These are phyloP conservation scores for Pseudopyrenochaeta lycopersici DNA, from an alignment of 2,329 filamentous ascomycete genomes.

Conservation along the genomic window DNA sequence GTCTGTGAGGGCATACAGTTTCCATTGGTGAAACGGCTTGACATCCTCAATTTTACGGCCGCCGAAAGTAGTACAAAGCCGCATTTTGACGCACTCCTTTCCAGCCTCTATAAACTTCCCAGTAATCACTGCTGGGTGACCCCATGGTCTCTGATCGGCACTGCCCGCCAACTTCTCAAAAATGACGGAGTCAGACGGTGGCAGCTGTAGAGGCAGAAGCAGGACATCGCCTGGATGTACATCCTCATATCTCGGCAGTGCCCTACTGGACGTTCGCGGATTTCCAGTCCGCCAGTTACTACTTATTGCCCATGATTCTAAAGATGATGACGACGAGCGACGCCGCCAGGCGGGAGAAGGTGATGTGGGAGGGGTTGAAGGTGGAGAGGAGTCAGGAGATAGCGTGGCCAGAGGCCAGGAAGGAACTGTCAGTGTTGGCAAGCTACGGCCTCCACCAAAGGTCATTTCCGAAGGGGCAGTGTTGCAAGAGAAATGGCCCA, in stretches of 20 bases:
- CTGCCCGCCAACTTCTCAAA: neutral
- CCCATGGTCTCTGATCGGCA: neutral
- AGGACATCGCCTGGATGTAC: conserved; percentile 11
- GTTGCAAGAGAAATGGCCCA: neutral
- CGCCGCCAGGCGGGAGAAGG: neutral
- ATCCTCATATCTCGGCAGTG: conserved; percentile 2
- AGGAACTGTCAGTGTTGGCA: neutral
- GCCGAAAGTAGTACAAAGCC: conserved; percentile 19
- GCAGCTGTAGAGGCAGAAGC: neutral
- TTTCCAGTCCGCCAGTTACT: conserved; percentile 6
- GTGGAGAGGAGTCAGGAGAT: conserved; percentile 2
- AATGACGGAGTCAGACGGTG: conserved; percentile 5
- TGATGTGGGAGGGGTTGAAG: neutral
- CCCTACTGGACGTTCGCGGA: neutral
- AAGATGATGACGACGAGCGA: neutral
- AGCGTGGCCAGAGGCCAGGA: neutral
- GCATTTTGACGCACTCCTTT: conserved; percentile 13
- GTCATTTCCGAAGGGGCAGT: neutral
- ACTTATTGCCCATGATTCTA: neutral
- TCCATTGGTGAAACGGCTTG: conserved; percentile 2
- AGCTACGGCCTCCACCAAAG: neutral
- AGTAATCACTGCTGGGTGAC: conserved; percentile 20
- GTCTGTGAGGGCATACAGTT: conserved; percentile 20
- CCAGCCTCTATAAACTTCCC: conserved; percentile 3
- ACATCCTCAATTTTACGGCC: conserved; percentile 4